Evolutionary conservation across 495 filamentous ascomycete genomes (phyloP), one percentile per base, ranked within the genome.

Genomic region (Tuber magnatum): DNA sequence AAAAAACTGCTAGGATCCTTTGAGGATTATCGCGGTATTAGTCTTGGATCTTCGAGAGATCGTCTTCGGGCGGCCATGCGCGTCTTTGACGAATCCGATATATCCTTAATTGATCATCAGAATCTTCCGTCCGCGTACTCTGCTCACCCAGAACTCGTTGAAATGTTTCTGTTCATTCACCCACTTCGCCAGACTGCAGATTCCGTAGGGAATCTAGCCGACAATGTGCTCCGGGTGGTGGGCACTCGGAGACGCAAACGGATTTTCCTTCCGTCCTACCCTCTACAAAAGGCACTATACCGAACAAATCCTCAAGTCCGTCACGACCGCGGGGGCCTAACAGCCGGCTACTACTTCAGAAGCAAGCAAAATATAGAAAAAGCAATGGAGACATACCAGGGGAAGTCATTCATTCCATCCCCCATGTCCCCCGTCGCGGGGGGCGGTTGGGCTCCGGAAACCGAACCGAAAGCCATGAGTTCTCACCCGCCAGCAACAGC

Each of bases 281-380:
- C 87, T 18, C 84, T 85, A 10, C 56, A 71, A n/a, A 88, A 89
- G 77, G 83, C 86, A 2, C 46, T 88, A 1, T 83, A 88, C 71
- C 84, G 88, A 39, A 84, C 85, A 14, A 89, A 88, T 78, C 84
- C 86, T 24, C 87, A 89, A 75, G 88, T 89, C 39, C 83, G 86
- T 22, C 88, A 89, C 80, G 88, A 90, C 77, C 83, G 88, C 73
- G 88, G 88, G 46, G 88, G 88, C 10, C 82, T 88, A 20, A 88
- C 88, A 42, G 86, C 85, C 10, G 84, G 83, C 28, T 88, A 85
- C 69, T 89, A 87, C 78, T 90, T 86, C 71, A 86, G 84, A 42
- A 88, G 84, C 80, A 84, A 88, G 71, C 74, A 82, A 73, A 82
- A 88, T 78, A 82, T 88, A 71, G 81, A 85, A 32, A 79, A 80